These are phyloP conservation scores for Atkinsonella texensis DNA, from an alignment of 2,329 filamentous ascomycete species.

Conservation along the genomic window DNA sequence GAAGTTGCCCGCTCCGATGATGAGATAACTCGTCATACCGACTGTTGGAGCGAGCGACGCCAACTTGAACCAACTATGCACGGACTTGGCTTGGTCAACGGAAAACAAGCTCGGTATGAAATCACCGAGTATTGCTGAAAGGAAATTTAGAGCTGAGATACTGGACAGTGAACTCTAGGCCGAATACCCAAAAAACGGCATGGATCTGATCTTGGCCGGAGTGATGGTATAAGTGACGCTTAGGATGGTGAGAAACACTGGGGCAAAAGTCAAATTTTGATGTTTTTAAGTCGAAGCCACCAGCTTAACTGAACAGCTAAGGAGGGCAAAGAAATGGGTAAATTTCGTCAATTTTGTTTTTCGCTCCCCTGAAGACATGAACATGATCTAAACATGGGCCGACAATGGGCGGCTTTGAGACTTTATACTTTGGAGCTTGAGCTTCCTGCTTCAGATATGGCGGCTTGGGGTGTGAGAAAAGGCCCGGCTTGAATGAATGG, in stretches of 20 bases:
- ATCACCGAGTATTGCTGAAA: too few species aligned
- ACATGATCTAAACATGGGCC: background rate
- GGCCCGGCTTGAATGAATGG: background rate
- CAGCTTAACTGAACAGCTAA: background rate
- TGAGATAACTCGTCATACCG: conserved; percentile 17
- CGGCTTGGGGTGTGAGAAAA: background rate
- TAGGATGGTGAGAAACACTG: background rate
- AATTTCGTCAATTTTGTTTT: background rate
- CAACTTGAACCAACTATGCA: background rate
- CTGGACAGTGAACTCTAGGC: too few species aligned
- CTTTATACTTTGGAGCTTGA: conserved; percentile 6
- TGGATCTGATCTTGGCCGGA: background rate
- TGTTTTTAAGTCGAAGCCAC: background rate
- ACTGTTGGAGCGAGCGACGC: background rate
- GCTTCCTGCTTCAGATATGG: background rate
- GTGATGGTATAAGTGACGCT: background rate
- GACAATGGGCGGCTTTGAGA: conserved; percentile 4
- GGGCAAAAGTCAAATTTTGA: background rate
- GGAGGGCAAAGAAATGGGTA: background rate
- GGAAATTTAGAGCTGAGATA: too few species aligned
- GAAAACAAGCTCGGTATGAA: too few species aligned
- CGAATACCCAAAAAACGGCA: background rate
- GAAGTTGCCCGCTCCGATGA: conserved; percentile 32
- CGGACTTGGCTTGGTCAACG: too few species aligned
- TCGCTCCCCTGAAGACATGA: background rate